These are phyloP conservation scores for Lachancea cidri DNA, from an alignment of 805 yeast species.

Conservation along the genomic window DNA sequence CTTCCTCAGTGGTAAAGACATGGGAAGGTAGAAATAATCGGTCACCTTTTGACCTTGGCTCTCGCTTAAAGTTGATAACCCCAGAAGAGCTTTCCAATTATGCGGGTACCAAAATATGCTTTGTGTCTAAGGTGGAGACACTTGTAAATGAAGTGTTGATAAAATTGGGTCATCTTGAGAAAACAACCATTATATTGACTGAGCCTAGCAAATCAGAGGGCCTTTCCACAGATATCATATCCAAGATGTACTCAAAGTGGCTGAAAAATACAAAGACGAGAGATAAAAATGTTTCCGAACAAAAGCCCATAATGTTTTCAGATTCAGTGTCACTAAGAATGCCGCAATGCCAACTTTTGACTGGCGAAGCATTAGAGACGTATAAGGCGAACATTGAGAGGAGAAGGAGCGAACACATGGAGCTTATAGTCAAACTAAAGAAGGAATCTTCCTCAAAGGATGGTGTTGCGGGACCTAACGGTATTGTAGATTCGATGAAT, in stretches of 20 bases:
- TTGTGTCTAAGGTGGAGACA: conserved; percentile 68
- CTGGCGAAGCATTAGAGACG: conserved; percentile 44
- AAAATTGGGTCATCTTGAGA: conserved; percentile 56
- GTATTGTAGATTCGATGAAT: conserved; percentile 17
- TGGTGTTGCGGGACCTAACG: conserved; percentile 1
- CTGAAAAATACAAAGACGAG: conserved; percentile 35
- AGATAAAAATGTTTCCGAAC: conserved; percentile 48
- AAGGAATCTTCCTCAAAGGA: conserved; percentile 27
- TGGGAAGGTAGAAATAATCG: conserved; percentile 68
- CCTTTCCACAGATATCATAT: conserved; percentile 7
- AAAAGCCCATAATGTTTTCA: conserved; percentile 51
- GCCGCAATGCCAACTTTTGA: conserved; percentile 44
- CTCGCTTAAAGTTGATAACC: conserved; percentile 51
- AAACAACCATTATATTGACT: conserved; percentile 69
- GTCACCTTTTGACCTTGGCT: conserved; percentile 69
- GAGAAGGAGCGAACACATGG: conserved; percentile 39
- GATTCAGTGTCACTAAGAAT: conserved; percentile 39
- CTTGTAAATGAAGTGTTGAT: conserved; percentile 47
- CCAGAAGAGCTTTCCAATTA: conserved; percentile 50
- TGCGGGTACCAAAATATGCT: conserved; percentile 72
- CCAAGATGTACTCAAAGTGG: conserved; percentile 41
- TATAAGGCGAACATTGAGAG: conserved; percentile 44
- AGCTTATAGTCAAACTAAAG: conserved; percentile 30
- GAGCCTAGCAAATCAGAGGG: conserved; percentile 41
- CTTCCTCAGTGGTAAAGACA: conserved; percentile 72